A percentile compares a stretch with the other conserved stretches of the same genome.
Evolutionary conservation across 139 green algal species (phyloP).

Genomic region (Haematococcus sp.): DNA sequence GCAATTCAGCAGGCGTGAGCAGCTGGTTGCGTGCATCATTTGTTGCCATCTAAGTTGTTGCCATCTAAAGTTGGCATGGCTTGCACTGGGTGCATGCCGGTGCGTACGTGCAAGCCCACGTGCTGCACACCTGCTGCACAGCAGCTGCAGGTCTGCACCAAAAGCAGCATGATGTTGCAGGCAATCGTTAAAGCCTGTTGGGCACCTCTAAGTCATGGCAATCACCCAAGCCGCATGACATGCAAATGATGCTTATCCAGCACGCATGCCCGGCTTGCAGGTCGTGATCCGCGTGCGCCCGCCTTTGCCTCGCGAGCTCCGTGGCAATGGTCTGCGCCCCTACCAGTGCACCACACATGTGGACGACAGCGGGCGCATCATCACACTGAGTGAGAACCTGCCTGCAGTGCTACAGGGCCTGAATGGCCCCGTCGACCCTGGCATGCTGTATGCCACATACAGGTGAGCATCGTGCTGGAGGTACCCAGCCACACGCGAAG

Average conservation of each 20-base stretch:
- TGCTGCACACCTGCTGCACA: too few species aligned
- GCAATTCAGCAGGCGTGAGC: neutral
- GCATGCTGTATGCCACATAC: constrained; percentile 51
- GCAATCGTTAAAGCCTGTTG: too few species aligned
- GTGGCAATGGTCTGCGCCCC: constrained; percentile 31
- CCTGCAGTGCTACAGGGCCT: constrained; percentile 23
- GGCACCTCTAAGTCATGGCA: too few species aligned
- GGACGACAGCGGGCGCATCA: constrained; percentile 45
- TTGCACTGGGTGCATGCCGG: too few species aligned
- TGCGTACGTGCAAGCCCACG: too few species aligned
- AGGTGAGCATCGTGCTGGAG: constrained; percentile 32
- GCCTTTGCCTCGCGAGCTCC: constrained; percentile 73
- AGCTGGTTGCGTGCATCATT: too few species aligned
- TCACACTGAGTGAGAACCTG: constrained; percentile 85
- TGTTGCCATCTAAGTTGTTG: too few species aligned
- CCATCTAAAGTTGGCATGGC: too few species aligned
- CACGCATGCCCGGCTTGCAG: constrained; percentile 37
- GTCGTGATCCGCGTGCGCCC: constrained; percentile 85
- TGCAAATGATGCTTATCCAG: neutral
- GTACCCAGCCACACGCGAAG: neutral
- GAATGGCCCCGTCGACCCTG: constrained; percentile 5
- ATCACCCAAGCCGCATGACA: neutral
- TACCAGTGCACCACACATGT: constrained; percentile 72
- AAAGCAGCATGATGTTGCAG: too few species aligned
- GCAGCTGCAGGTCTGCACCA: too few species aligned